These are phyloP conservation scores for Zychaea mexicana DNA, from an alignment of 371 early-diverging fungal species.

Conservation along the genomic window DNA sequence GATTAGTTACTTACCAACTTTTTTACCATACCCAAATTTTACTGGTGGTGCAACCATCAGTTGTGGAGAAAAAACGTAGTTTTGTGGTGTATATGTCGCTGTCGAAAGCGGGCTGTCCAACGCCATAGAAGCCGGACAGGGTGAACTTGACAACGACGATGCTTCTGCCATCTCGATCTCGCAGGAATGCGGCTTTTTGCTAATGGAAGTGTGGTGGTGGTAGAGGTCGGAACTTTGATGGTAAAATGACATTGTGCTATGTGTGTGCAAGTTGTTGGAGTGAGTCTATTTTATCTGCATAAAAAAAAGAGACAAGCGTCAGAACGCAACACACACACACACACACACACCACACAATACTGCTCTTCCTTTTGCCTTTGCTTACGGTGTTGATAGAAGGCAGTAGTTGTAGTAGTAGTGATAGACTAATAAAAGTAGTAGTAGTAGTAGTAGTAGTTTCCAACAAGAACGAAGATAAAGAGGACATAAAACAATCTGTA, in stretches of 20 bases:
- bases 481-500: background rate
- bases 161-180: conserved; percentile 9
- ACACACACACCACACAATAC: too few relatives aligned
- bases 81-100: background rate
- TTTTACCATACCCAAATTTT: background rate
- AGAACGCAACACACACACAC: too few relatives aligned
- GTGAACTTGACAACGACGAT: background rate
- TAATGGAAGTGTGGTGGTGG: background rate
- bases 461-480: background rate
- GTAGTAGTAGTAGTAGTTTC: background rate
- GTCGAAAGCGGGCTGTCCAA: background rate
- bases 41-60: background rate
- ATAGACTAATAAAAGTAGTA: too few relatives aligned
- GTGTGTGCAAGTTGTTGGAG: too few relatives aligned
- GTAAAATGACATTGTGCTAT: background rate
- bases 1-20: background rate
- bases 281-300: too few relatives aligned
- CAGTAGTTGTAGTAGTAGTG: too few relatives aligned
- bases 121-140: conserved; percentile 1
- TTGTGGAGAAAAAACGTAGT: background rate
- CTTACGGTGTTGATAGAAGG: too few relatives aligned
- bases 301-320: too few relatives aligned
- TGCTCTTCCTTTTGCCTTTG: too few relatives aligned
- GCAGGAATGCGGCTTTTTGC: background rate
- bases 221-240: background rate